A percentile compares a stretch with the other conserved stretches of the same genome.
Evolutionary conservation across 1,284 basidiomycete species (phyloP).

Genomic region (Cystobasidiaceae sp.): DNA sequence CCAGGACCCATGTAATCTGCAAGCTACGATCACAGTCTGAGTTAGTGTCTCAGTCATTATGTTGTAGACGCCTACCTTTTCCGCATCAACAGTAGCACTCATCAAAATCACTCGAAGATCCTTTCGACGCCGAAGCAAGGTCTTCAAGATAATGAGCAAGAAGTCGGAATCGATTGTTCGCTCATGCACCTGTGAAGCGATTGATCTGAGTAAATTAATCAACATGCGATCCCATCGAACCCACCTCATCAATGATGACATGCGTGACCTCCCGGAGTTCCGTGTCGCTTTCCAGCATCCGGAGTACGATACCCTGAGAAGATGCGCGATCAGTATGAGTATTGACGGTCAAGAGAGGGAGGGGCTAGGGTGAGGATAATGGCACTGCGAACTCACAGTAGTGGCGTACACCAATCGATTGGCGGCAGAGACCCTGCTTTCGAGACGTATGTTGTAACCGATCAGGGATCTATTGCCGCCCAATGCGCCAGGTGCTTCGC

Average conservation of each 20-base stretch:
- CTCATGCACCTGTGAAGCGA: slow-evolving; percentile 61
- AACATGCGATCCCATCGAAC: slow-evolving; percentile 26
- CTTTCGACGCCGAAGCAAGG: slow-evolving; percentile 69
- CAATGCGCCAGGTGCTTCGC: slow-evolving; percentile 74
- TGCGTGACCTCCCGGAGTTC: slow-evolving; percentile 91
- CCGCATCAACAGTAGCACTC: slow-evolving; percentile 88
- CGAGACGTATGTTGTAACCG: slow-evolving; percentile 91
- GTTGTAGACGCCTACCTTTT: neutral
- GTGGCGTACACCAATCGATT: slow-evolving; percentile 59
- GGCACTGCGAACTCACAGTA: slow-evolving; percentile 50
- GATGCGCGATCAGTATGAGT: slow-evolving; percentile 33
- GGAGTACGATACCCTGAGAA: slow-evolving; percentile 86
- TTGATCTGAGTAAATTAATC: neutral
- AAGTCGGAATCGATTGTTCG: slow-evolving; percentile 97
- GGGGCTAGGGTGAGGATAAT: neutral
- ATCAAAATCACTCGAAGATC: slow-evolving; percentile 91
- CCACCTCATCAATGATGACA: slow-evolving; percentile 80
- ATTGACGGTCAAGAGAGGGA: neutral
- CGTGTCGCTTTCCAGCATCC: slow-evolving; percentile 85
- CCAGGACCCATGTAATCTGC: slow-evolving; percentile 79
- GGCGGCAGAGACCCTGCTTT: slow-evolving; percentile 55
- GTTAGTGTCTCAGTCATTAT: neutral
- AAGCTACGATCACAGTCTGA: slow-evolving; percentile 56
- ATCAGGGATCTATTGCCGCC: slow-evolving; percentile 77
- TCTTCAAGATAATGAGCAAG: slow-evolving; percentile 87